phyloP scores from a whole-genome alignment of 2,329 filamentous ascomycete species.

The Emergomyces orientalis region DNA sequence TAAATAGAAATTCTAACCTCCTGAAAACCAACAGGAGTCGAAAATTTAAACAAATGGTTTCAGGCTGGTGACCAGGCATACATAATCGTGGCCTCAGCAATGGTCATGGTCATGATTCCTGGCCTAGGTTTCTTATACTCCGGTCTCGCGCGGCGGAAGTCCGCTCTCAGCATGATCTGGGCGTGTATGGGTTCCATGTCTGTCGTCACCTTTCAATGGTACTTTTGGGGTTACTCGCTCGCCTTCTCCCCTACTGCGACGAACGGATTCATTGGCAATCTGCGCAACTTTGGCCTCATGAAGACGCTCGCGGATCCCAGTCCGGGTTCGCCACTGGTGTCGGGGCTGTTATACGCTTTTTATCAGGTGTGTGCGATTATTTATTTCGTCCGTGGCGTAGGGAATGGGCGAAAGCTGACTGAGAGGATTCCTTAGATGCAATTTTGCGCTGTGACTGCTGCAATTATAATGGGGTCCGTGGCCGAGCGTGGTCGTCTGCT shows the following conservation, averaged over 20 bases:
- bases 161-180: conserved; percentile 93
- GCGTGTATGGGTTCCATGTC: conserved; percentile 90
- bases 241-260: conserved; percentile 75
- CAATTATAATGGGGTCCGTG: conserved; percentile 83
- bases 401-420: not conserved
- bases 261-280: conserved; percentile 85
- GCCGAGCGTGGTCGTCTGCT: conserved; percentile 89
- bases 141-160: conserved; percentile 93
- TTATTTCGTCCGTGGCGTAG: not conserved
- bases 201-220: conserved; percentile 95
- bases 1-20: conserved; percentile 2
- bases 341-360: conserved; percentile 85
- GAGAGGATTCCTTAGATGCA: conserved; percentile 58
- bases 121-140: conserved; percentile 97
- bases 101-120: conserved; percentile 94
- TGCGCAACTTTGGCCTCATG: conserved; percentile 80
- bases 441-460: conserved; percentile 89
- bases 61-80: conserved; percentile 85
- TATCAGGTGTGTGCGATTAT: conserved; percentile 57
- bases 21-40: conserved; percentile 47
- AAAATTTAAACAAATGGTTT: conserved; percentile 96
- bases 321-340: conserved; percentile 77
- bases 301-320: conserved; percentile 77
- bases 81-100: conserved; percentile 79
- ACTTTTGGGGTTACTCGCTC: conserved; percentile 97